These are phyloP conservation scores for Hordeum marinum DNA, from an alignment of 176 grass and related monocot genomes.

Conservation along the genomic window DNA sequence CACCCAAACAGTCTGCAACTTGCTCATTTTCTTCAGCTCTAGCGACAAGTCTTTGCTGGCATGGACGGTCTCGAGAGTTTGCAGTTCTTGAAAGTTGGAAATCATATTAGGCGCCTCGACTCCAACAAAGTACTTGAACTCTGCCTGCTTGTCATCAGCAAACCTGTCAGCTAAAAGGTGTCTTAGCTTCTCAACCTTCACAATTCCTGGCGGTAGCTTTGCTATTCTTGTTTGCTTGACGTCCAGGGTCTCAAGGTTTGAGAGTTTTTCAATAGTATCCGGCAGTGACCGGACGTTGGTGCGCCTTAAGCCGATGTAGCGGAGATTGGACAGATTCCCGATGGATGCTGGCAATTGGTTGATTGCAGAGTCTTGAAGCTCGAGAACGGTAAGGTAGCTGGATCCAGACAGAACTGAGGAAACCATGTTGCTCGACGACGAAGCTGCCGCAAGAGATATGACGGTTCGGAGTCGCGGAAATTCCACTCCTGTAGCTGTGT, in stretches of 20 bases:
- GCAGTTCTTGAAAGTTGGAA: conserved; percentile 13
- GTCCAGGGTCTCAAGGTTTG: conserved; percentile 30
- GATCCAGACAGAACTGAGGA: background rate
- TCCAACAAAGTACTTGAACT: background rate
- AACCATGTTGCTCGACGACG: background rate
- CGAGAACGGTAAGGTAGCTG: conserved; percentile 33
- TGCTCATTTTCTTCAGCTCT: conserved; percentile 16
- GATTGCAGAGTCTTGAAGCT: conserved; percentile 21
- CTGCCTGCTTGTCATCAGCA: background rate
- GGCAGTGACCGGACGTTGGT: conserved; percentile 34
- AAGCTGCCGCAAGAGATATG: background rate
- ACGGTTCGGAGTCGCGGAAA: conserved; percentile 21
- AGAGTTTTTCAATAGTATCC: conserved; percentile 21
- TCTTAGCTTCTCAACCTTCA: background rate
- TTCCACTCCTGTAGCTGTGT: background rate
- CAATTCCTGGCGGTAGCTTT: background rate
- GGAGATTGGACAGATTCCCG: conserved; percentile 31
- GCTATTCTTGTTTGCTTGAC: background rate
- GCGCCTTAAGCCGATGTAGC: conserved; percentile 30
- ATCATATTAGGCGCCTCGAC: background rate
- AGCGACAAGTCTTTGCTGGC: background rate
- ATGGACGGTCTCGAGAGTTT: conserved; percentile 19
- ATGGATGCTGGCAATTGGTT: conserved; percentile 19
- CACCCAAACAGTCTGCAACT: conserved; percentile 25
- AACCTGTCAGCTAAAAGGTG: background rate